Evolutionary conservation across 371 early-diverging fungal genomes (phyloP), one percentile per base, ranked within the genome.

Genomic region (Gilbertella persicaria): DNA sequence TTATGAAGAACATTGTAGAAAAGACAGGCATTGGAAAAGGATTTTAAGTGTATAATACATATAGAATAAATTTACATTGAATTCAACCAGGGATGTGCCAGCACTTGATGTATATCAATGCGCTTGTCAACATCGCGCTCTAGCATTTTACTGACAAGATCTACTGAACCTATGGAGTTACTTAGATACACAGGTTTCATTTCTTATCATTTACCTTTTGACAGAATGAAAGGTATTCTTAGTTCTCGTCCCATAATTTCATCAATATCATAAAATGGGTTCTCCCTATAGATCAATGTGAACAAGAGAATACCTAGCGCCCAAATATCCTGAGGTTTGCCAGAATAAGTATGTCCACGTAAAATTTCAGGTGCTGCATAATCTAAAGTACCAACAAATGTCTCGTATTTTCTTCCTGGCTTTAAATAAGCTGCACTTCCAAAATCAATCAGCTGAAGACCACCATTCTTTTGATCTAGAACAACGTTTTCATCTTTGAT

Each of bases 281-380:
- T 90, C 60, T 88, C 87, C 39, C 87, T 81, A 55, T 82, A 89
- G 21, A 89, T 75, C 55, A 93, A 79, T 6, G 91, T 91, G 66
- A 89, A 93, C 29, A 94, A 60, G 23, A 93, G 68, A 45, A 93
- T 83, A 2, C 93, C 93, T 3, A 92, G 63, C 2, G 92, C 86
- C 91, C 94, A 94, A 23, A 89, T 80, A 59, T 94, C 95, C 52
- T 90, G 91, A 16, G 87, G 88, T 51, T 77, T 79, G 0, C 89
- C 89, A 30, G 86, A 78, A 54, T 90, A 90, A 37, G 83, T 82
- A 41, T 85, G 72, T 35, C 91, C 91, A 1, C 73, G 66, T 33
- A 89, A 53, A 0, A 89, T 75, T 58, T 90, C 91, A 9, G 91
- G 89, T 1, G 90, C 83, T 20, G 85, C 85, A 73, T 86, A 90